Evolutionary conservation across 2,329 filamentous ascomycete genomes (phyloP).

Genomic region (Hypoxylon sp.): DNA sequence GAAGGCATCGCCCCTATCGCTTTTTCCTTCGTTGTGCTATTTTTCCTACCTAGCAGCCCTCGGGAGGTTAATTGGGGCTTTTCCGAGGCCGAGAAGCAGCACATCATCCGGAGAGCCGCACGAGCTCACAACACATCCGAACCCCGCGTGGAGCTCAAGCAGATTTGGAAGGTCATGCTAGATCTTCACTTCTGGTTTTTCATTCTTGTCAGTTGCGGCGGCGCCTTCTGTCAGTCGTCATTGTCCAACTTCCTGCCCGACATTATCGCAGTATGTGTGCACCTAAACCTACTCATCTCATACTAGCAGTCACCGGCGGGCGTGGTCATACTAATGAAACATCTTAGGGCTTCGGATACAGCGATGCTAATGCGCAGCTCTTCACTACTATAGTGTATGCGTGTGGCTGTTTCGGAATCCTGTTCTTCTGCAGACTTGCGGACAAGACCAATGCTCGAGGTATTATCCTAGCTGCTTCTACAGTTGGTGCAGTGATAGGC

Average conservation of each 20-base stretch:
- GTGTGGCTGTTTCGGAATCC: slow-evolving; percentile 45
- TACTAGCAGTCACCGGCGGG: not conserved
- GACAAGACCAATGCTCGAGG: slow-evolving; percentile 45
- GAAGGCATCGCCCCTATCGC: slow-evolving; percentile 44
- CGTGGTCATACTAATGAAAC: not conserved
- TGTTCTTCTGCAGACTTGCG: slow-evolving; percentile 41
- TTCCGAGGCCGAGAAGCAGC: slow-evolving; percentile 40
- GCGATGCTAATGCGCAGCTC: slow-evolving; percentile 42
- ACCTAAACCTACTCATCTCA: not conserved
- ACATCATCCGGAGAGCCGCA: slow-evolving; percentile 39
- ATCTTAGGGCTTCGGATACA: slow-evolving; percentile 44
- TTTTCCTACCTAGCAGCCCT: slow-evolving; percentile 43
- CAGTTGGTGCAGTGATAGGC: slow-evolving; percentile 35
- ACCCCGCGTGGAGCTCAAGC: slow-evolving; percentile 23
- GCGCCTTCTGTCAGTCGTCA: slow-evolving; percentile 44
- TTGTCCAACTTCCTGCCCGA: slow-evolving; percentile 46
- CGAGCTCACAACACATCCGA: slow-evolving; percentile 45
- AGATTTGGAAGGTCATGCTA: slow-evolving; percentile 42
- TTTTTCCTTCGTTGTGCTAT: slow-evolving; percentile 42
- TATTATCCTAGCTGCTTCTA: slow-evolving; percentile 29
- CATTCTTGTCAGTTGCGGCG: slow-evolving; percentile 42
- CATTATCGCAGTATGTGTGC: slow-evolving; percentile 30
- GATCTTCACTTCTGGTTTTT: slow-evolving; percentile 49
- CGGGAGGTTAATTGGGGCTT: slow-evolving; percentile 38
- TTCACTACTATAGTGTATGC: slow-evolving; percentile 47